Evolutionary conservation across 2,329 filamentous ascomycete species (phyloP).

Genomic region (Alternaria atra): DNA sequence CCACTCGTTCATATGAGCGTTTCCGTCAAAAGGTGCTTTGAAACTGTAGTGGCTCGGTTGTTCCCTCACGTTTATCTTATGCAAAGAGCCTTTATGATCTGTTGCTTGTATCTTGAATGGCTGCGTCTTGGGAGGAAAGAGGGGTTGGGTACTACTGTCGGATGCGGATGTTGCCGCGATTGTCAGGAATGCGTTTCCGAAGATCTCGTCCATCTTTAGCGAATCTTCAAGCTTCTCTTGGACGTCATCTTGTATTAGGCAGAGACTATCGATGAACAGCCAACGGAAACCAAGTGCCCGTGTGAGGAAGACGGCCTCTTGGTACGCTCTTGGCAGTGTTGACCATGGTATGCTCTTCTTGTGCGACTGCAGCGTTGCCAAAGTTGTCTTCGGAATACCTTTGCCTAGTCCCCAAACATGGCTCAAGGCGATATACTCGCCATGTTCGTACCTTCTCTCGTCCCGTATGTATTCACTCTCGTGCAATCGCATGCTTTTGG

Average conservation of each 20-base stretch:
- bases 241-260: constrained; percentile 44
- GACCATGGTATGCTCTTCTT: constrained; percentile 42
- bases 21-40: constrained; percentile 46
- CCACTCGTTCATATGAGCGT: constrained; percentile 49
- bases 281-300: constrained; percentile 47
- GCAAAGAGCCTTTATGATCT: constrained; percentile 43
- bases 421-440: constrained; percentile 45
- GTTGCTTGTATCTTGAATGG: constrained; percentile 46
- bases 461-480: constrained; percentile 38
- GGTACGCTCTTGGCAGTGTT: constrained; percentile 43
- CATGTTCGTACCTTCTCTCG: constrained; percentile 41
- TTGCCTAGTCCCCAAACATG: constrained; percentile 45
- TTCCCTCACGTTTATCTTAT: constrained; percentile 46
- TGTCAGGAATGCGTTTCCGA: constrained; percentile 45
- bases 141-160: constrained; percentile 39
- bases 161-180: constrained; percentile 45
- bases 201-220: constrained; percentile 40
- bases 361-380: constrained; percentile 35
- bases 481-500: constrained; percentile 42
- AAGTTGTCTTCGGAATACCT: constrained; percentile 41
- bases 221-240: constrained; percentile 40
- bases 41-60: constrained; percentile 50
- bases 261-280: constrained; percentile 50
- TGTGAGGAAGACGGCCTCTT: constrained; percentile 48
- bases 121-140: constrained; percentile 36